phyloP scores from a whole-genome alignment of 257 asterid species.

The Gentiana straminea region DNA sequence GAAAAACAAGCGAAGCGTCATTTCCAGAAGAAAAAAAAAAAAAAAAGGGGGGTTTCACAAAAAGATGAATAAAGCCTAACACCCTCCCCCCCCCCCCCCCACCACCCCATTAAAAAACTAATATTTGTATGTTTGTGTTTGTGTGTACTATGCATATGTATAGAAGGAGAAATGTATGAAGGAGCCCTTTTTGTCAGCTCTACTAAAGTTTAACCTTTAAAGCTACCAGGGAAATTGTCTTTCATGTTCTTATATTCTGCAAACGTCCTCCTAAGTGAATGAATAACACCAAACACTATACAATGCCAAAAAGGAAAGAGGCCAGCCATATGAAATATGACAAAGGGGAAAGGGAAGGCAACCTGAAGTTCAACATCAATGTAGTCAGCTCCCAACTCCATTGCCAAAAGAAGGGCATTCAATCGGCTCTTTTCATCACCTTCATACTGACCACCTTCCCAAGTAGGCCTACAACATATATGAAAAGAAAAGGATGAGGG shows the following conservation, averaged over 20 bases:
- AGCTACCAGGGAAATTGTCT: no score
- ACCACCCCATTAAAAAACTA: no score
- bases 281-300: not conserved
- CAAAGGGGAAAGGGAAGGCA: slow-evolving; percentile 8
- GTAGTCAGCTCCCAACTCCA: slow-evolving; percentile 97
- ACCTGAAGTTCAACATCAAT: slow-evolving; percentile 96
- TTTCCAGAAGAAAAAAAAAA: not conserved
- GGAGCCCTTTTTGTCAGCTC: no score
- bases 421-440: slow-evolving; percentile 75
- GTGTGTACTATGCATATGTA: no score
- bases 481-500: not conserved
- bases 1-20: no score
- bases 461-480: slow-evolving; percentile 55
- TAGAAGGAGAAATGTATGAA: no score
- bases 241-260: no score
- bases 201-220: no score
- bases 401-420: slow-evolving; percentile 60
- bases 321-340: slow-evolving; percentile 1
- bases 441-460: slow-evolving; percentile 96
- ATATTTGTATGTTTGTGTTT: no score
- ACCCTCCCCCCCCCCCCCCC: no score
- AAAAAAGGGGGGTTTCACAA: not conserved
- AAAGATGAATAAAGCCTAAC: no score
- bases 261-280: not conserved
- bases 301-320: not conserved